These are phyloP conservation scores for Diaporthe sp. DNA, from an alignment of 2,329 filamentous ascomycete species.

Conservation along the genomic window DNA sequence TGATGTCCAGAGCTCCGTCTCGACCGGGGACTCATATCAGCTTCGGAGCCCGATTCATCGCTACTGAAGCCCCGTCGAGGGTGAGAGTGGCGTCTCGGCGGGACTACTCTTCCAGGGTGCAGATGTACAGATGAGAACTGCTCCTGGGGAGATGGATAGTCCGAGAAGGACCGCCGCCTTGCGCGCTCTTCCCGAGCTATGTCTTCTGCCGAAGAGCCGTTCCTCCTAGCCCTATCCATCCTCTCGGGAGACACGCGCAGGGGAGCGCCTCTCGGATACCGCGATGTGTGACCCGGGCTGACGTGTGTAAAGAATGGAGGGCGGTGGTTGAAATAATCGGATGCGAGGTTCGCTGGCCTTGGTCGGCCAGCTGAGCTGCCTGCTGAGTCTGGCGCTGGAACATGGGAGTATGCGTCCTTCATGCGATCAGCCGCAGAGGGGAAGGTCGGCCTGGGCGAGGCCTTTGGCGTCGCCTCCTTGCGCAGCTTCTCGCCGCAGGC, in stretches of 20 bases:
- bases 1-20: constrained; percentile 39
- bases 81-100: constrained; percentile 62
- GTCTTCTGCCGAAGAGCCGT: constrained; percentile 52
- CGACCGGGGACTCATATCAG: constrained; percentile 43
- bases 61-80: constrained; percentile 56
- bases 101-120: constrained; percentile 49
- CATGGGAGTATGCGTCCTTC: constrained; percentile 36
- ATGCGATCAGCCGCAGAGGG: constrained; percentile 34
- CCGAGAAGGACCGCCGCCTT: constrained; percentile 65
- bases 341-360: constrained; percentile 44
- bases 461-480: constrained; percentile 64
- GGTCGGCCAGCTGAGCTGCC: constrained; percentile 43
- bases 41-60: constrained; percentile 55
- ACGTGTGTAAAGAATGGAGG: constrained; percentile 56
- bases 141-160: constrained; percentile 56
- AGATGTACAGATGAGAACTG: constrained; percentile 49
- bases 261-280: constrained; percentile 45
- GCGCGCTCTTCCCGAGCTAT: constrained; percentile 49
- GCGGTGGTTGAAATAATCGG: constrained; percentile 53
- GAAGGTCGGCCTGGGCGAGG: constrained; percentile 44
- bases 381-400: constrained; percentile 38
- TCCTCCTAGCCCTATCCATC: constrained; percentile 48
- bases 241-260: constrained; percentile 40
- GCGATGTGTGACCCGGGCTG: constrained; percentile 51
- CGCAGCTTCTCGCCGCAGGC: constrained; percentile 78